A percentile compares a stretch with the other conserved stretches of the same genome.
Conservation (phyloP, 1,139 yeast genomes). For the Taphrina sp. region DNA sequence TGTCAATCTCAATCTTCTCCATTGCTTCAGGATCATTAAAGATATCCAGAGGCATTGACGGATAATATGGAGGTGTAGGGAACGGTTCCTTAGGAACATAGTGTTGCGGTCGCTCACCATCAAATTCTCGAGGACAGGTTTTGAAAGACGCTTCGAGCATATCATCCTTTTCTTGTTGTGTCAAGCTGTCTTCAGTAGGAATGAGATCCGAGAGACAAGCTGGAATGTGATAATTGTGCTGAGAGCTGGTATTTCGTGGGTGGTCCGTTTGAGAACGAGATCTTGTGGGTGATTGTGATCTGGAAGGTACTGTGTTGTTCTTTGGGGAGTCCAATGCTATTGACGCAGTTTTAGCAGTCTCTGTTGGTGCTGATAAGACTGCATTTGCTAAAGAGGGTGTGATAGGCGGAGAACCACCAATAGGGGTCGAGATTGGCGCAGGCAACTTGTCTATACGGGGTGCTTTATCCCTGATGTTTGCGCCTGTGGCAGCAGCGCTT, state of each 20-base stretch:
- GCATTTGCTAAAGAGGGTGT: constrained; percentile 9
- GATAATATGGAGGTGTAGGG: constrained; percentile 88
- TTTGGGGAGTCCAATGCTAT: constrained; percentile 5
- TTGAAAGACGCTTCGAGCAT: constrained; percentile 72
- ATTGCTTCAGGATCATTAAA: constrained; percentile 52
- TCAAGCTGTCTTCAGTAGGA: constrained; percentile 19
- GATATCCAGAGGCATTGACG: constrained; percentile 69
- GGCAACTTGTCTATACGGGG: constrained; percentile 31
- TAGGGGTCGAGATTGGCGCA: constrained; percentile 23
- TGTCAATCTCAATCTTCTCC: constrained; percentile 77
- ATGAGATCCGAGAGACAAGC: constrained; percentile 18
- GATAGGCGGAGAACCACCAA: background rate
- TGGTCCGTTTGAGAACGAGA: background rate
- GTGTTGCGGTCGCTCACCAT: constrained; percentile 80
- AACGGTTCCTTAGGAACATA: constrained; percentile 83
- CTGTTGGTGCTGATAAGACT: background rate
- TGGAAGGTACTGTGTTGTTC: constrained; percentile 1
- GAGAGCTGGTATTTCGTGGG: background rate
- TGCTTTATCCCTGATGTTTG: constrained; percentile 44
- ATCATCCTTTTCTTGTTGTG: constrained; percentile 23
- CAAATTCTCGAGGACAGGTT: constrained; percentile 90
- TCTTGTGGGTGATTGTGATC: background rate
- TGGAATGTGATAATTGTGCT: constrained; percentile 28
- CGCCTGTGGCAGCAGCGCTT: constrained; percentile 60
- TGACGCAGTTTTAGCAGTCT: constrained; percentile 1